phyloP scores from a whole-genome alignment of 495 filamentous ascomycete species.

The Xylaria curta region DNA sequence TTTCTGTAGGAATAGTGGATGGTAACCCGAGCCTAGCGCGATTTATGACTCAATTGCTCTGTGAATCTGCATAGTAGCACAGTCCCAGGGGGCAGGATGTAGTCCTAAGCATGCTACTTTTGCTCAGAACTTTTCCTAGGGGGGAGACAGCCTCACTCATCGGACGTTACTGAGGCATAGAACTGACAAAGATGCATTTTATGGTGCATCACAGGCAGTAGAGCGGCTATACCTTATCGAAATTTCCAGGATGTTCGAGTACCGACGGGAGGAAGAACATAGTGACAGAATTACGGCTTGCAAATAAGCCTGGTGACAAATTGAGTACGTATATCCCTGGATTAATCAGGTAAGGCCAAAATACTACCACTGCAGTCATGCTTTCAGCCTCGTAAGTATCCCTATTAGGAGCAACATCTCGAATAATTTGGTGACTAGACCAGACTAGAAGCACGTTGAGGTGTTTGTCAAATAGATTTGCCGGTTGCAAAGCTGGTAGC shows the following conservation, averaged over 20 bases:
- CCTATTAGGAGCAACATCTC: background rate
- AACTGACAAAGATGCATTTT: background rate
- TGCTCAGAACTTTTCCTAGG: background rate
- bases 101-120: background rate
- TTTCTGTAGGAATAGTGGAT: slow-evolving; percentile 3
- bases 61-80: background rate
- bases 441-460: background rate
- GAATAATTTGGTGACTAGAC: background rate
- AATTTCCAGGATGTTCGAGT: background rate
- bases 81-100: background rate
- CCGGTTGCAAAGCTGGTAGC: background rate
- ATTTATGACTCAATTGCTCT: slow-evolving; percentile 16
- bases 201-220: background rate
- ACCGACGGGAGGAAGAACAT: background rate
- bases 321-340: background rate
- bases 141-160: background rate
- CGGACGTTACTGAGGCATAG: background rate
- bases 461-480: background rate
- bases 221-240: background rate
- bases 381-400: background rate
- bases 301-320: background rate
- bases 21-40: slow-evolving; percentile 18
- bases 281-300: background rate
- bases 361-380: background rate
- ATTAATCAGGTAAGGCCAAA: background rate